These are phyloP conservation scores for Xylariaceae sp. DNA, from an alignment of 2,329 filamentous ascomycete genomes.

Conservation along the genomic window DNA sequence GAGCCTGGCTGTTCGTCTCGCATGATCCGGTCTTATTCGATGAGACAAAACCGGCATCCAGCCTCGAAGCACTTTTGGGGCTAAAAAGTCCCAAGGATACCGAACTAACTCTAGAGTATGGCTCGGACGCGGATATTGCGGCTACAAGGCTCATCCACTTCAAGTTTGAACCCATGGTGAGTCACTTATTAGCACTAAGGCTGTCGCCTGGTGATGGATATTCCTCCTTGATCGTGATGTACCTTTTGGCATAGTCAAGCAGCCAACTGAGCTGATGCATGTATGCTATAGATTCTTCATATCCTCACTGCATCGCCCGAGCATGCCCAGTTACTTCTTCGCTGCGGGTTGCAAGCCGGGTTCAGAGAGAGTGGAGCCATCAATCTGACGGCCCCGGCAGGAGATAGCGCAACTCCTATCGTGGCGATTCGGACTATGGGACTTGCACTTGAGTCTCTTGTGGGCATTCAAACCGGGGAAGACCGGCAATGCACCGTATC, in stretches of 20 bases:
- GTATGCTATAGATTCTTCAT: constrained; percentile 73
- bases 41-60: constrained; percentile 28
- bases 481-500: constrained; percentile 56
- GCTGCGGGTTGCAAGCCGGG: constrained; percentile 76
- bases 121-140: constrained; percentile 25
- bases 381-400: constrained; percentile 52
- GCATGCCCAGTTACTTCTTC: constrained; percentile 75
- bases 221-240: background rate
- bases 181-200: constrained; percentile 32
- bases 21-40: constrained; percentile 66
- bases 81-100: constrained; percentile 35
- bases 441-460: constrained; percentile 76
- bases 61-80: constrained; percentile 32
- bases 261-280: background rate
- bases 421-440: constrained; percentile 86
- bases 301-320: constrained; percentile 75
- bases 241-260: constrained; percentile 1
- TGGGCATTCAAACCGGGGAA: constrained; percentile 61
- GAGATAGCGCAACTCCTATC: constrained; percentile 60
- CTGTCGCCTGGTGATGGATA: background rate
- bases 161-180: constrained; percentile 94
- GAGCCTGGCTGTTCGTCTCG: constrained; percentile 85
- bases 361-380: constrained; percentile 90
- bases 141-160: constrained; percentile 69
- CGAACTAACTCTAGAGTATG: constrained; percentile 29